Evolutionary conservation across 371 early-diverging fungal species (phyloP), one percentile per base, ranked within the genome.

Genomic region (Lichtheimia corymbifera): DNA sequence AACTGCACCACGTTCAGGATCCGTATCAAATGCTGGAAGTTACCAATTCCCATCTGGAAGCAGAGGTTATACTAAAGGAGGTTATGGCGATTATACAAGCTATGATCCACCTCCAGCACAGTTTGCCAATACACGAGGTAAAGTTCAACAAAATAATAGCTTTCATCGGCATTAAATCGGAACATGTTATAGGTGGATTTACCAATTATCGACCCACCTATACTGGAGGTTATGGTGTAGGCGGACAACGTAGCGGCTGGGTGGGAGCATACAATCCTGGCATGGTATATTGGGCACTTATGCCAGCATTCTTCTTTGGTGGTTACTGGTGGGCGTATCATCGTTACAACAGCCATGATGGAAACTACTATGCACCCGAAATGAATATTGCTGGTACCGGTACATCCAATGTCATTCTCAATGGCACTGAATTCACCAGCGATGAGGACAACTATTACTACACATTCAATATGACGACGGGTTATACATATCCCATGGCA

Each of bases 281-380:
- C 7, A 6, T 77, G 2, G 27, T 70, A 9, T 81, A 81, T 47
- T 81, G 74, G 70, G 56, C 62, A 18, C 65, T 77, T 17, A 47
- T 71, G 27, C 81, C 81, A 35, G 61, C 74, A 6, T 71, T 67
- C 27, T 50, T 70, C 5, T 81, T 68, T 44, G 44, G 58, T 12
- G 81, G 81, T 0, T 76, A 74, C 22, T 59, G 73, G 27, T 30
- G 61, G 11, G 61, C 62, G 6, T 81, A 81, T 50, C 68, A 72
- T 50, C 72, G 81, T 15, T 81, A 73, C 66, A 76, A 78, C 45
- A 43, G 40, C n/a, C 17, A 77, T 28, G 58, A 42, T 12, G 81
- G 81, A 0, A 72, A 74, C 18, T 81, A 77, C 55, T 81, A 78
- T 58, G 81, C 78, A n/a, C 81, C 81, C 18, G 56, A 59, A 30